Evolutionary conservation across 306 rosid genomes (phyloP), one percentile per base, ranked within the genome.

Genomic region (Lathyrus tuberosus): DNA sequence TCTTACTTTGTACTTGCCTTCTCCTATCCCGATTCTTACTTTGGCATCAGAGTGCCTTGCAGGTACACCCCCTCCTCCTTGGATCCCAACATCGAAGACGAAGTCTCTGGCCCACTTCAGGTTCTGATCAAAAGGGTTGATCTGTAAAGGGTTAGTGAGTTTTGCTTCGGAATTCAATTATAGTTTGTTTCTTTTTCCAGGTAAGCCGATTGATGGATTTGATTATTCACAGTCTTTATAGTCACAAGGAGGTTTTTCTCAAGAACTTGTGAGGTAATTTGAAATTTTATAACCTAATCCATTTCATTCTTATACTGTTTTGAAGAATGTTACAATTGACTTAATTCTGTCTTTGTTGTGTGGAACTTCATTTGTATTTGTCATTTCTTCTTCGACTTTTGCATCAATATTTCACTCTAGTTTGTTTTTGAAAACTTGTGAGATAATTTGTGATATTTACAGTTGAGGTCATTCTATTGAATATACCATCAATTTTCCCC

Each of bases 161-260:
- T 52, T 44, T 44, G 14, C 7, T 69, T 13, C 15, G 47, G n/a
- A 42, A 66, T 33, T 69, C 74, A 53, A 54, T 62, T 56, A 52
- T 30, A 11, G n/a, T 17, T 52, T 4, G 1, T 60, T 0, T 18
- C 18, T 48, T n/a, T 60, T 8, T 60, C 16, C 87, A 89, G 97
- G 97, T 91, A 64, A 89, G 89, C 81, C 80, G 97, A 10, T 79
- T 91, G 41, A 10, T 91, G 87, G 96, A 91, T 80, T 91, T 91
- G 90, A 91, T 91, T 65, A 96, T 91, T 81, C 97, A 91, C 79
- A 91, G 97, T 85, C 80, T 91, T 8, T 91, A 91, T 42, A 91
- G 97, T 82, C 93, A 91, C 86, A 91, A 89, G 80, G 96, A 91
- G 75, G 96, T 91, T 59, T 91, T 91, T 76, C 96, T 91, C 73